A percentile compares a stretch with the other conserved stretches of the same genome.
These are phyloP conservation scores for Yamadazyma dendronema DNA, from an alignment of 1,139 yeast species.

Conservation along the genomic window DNA sequence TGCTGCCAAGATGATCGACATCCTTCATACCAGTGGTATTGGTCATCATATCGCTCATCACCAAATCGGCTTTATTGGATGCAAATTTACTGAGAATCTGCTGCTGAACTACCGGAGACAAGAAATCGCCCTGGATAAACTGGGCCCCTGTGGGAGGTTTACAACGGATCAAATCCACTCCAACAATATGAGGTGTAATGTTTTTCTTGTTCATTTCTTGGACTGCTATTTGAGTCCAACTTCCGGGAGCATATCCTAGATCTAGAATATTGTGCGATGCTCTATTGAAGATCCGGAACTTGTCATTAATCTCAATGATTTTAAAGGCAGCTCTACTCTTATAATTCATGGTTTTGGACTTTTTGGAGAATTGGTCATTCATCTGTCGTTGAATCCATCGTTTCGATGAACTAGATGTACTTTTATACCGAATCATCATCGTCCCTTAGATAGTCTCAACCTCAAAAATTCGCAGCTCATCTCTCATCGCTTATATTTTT, in stretches of 20 bases:
- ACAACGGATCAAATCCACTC: slow-evolving; percentile 42
- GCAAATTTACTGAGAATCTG: slow-evolving; percentile 17
- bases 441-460: no score
- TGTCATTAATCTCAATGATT: slow-evolving; percentile 65
- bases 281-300: slow-evolving; percentile 55
- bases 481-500: neutral
- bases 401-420: slow-evolving; percentile 45
- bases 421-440: slow-evolving; percentile 8
- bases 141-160: slow-evolving; percentile 40
- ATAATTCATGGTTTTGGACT: slow-evolving; percentile 62
- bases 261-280: slow-evolving; percentile 64
- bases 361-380: slow-evolving; percentile 60
- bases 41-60: slow-evolving; percentile 51
- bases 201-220: slow-evolving; percentile 20
- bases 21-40: slow-evolving; percentile 45
- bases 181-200: slow-evolving; percentile 22
- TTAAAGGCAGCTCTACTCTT: slow-evolving; percentile 92
- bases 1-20: slow-evolving; percentile 44
- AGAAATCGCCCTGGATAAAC: slow-evolving; percentile 43
- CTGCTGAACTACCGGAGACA: slow-evolving; percentile 32
- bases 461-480: no score
- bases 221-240: slow-evolving; percentile 48
- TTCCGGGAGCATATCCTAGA: slow-evolving; percentile 55
- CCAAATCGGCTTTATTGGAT: slow-evolving; percentile 26
- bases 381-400: slow-evolving; percentile 67